These are phyloP conservation scores for Backusella luteola DNA, from an alignment of 192 early-diverging fungal species.

Conservation along the genomic window DNA sequence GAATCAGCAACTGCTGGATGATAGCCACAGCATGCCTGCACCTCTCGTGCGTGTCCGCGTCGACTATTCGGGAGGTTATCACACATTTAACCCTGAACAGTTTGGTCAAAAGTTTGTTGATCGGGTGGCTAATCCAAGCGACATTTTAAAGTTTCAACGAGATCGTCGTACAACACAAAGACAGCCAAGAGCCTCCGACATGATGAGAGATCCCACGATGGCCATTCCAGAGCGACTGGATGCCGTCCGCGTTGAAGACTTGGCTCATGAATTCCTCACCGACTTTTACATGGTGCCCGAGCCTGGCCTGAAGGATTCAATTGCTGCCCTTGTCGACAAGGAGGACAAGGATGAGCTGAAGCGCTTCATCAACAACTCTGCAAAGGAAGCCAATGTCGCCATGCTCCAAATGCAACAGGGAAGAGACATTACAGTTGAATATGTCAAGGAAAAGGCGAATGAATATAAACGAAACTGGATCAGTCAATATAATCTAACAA, in stretches of 20 bases:
- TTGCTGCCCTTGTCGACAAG: not conserved
- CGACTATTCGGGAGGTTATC: slow-evolving; percentile 84
- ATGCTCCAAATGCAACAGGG: not conserved
- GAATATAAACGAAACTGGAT: not conserved
- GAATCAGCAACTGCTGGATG: not conserved
- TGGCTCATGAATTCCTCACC: not conserved
- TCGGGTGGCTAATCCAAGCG: slow-evolving; percentile 84
- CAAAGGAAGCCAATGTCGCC: not conserved
- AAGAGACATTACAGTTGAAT: not conserved
- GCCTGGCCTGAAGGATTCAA: not conserved
- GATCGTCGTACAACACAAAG: slow-evolving; percentile 30
- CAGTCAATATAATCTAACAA: not conserved
- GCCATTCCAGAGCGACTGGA: not conserved
- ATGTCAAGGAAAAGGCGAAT: not conserved
- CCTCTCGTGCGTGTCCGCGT: slow-evolving; percentile 84
- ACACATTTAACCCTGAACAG: slow-evolving; percentile 80
- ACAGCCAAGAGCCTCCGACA: not conserved
- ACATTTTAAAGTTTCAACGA: slow-evolving; percentile 82
- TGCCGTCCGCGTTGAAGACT: not conserved
- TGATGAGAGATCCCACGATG: slow-evolving; percentile 34
- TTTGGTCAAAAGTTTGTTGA: slow-evolving; percentile 83
- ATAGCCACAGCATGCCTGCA: slow-evolving; percentile 50
- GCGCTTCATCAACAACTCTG: not conserved
- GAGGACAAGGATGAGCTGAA: not conserved
- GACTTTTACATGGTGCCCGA: not conserved